phyloP scores from a whole-genome alignment of 139 green algal genomes.

The Limnomonas spitsbergensis region DNA sequence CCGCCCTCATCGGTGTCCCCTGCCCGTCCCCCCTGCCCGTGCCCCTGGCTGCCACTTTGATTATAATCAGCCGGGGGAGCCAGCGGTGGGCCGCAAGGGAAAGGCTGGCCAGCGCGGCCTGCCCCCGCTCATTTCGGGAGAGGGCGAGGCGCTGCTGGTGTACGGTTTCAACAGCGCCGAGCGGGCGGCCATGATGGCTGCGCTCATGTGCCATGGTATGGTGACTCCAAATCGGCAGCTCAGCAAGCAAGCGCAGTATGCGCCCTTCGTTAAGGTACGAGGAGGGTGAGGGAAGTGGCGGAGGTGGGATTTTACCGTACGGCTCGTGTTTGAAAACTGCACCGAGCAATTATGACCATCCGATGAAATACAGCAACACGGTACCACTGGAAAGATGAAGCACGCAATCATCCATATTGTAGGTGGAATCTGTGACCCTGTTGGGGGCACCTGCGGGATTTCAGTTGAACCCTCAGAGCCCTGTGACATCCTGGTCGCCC shows the following conservation, averaged over 20 bases:
- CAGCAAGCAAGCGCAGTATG: neutral
- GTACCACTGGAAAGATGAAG: neutral
- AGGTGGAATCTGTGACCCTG: too few species aligned
- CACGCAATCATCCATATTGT: neutral
- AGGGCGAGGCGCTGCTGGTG: neutral
- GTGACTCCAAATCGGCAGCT: neutral
- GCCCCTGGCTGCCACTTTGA: too few species aligned
- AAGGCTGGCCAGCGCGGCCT: neutral
- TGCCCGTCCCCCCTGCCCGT: neutral
- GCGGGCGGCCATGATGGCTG: neutral
- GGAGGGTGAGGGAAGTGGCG: too few species aligned
- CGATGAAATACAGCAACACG: too few species aligned
- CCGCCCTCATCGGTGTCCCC: neutral
- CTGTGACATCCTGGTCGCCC: neutral
- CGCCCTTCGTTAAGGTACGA: slow-evolving; percentile 5
- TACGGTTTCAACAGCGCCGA: neutral
- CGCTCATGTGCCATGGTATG: neutral
- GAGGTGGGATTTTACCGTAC: too few species aligned
- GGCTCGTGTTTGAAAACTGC: too few species aligned
- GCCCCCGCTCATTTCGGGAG: neutral
- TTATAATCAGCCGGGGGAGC: too few species aligned
- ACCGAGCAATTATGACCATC: neutral
- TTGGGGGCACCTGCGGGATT: too few species aligned
- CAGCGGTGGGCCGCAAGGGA: neutral
- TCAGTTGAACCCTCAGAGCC: neutral